Conservation (phyloP, 1,284 basidiomycete species). For the Peniophora sp. region DNA sequence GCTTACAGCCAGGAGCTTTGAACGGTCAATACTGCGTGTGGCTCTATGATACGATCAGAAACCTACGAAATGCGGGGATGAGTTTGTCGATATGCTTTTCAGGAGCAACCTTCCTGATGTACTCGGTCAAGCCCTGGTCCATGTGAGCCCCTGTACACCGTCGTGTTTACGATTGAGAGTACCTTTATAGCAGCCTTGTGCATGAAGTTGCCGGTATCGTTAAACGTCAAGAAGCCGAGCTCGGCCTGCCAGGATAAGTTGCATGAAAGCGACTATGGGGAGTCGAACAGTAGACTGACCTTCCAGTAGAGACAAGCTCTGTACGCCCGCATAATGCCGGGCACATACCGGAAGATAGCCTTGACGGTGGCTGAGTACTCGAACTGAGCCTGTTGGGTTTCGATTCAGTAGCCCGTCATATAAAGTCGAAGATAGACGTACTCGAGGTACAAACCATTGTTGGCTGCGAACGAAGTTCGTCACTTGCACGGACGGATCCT, state of each 20-base stretch:
- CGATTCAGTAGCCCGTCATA: background rate
- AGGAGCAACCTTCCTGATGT: constrained; percentile 39
- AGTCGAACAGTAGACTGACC: background rate
- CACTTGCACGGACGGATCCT: constrained; percentile 38
- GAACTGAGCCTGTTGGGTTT: constrained; percentile 25
- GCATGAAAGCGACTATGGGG: background rate
- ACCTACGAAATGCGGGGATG: constrained; percentile 40
- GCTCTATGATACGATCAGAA: no score
- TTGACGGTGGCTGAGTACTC: constrained; percentile 33
- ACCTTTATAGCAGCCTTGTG: constrained; percentile 8
- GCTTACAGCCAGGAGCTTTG: constrained; percentile 45
- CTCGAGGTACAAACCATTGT: constrained; percentile 40
- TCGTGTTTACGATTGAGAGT: background rate
- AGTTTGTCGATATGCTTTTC: constrained; percentile 34
- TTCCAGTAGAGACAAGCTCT: constrained; percentile 28
- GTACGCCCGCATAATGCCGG: constrained; percentile 37
- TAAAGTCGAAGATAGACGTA: constrained; percentile 17
- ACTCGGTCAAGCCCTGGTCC: constrained; percentile 19
- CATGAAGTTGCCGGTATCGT: background rate
- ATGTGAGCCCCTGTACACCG: no score
- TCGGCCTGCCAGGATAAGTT: constrained; percentile 6
- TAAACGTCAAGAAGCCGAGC: constrained; percentile 1
- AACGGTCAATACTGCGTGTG: no score
- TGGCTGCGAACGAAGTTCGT: constrained; percentile 46
- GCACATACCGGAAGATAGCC: constrained; percentile 42